These are phyloP conservation scores for Termitomyces sp. DNA, from an alignment of 768 basidiomycete genomes.

Conservation along the genomic window DNA sequence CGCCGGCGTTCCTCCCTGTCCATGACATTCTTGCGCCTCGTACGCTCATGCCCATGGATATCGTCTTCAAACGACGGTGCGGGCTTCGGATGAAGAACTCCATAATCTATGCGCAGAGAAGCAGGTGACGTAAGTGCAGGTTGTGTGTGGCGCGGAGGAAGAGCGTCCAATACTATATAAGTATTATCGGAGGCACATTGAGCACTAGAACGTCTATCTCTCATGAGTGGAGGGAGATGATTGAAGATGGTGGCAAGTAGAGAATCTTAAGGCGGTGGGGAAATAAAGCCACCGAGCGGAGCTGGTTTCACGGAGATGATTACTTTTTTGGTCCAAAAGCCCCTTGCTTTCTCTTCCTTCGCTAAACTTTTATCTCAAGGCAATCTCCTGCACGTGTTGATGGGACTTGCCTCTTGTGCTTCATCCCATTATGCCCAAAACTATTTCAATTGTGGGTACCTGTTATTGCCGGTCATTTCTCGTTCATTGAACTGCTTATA, in stretches of 20 bases:
- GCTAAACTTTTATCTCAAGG: background rate
- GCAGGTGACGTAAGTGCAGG: background rate
- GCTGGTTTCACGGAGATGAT: constrained; percentile 7
- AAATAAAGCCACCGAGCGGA: constrained; percentile 4
- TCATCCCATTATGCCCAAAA: too few relatives aligned
- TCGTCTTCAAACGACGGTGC: background rate
- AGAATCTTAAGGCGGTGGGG: constrained; percentile 2
- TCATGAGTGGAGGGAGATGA: background rate
- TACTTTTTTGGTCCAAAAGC: background rate
- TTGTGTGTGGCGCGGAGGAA: background rate
- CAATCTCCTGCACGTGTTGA: background rate
- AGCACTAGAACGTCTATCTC: background rate
- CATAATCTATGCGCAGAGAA: background rate
- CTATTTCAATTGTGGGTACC: background rate
- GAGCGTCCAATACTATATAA: background rate
- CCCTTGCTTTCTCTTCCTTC: background rate
- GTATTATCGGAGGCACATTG: background rate
- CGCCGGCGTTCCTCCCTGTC: constrained; percentile 6
- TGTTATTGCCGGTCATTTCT: background rate
- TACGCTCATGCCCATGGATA: background rate
- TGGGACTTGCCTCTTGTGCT: background rate
- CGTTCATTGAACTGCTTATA: too few relatives aligned
- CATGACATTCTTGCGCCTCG: constrained; percentile 9
- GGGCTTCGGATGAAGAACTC: background rate
- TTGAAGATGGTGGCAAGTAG: background rate